These are phyloP conservation scores for Podospora australis DNA, from an alignment of 495 filamentous ascomycete genomes.

Conservation along the genomic window DNA sequence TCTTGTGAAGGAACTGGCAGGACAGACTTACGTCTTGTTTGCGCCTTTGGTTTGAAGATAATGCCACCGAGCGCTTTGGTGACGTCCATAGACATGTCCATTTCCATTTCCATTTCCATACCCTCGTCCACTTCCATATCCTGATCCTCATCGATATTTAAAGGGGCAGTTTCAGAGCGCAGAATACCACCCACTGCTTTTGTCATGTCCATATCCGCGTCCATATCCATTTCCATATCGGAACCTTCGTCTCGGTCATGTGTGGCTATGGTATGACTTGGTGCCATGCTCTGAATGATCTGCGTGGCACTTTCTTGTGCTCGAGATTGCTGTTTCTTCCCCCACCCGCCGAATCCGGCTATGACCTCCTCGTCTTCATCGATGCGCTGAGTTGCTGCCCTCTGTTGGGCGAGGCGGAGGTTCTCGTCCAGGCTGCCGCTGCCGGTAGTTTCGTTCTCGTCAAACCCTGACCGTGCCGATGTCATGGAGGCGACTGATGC, in stretches of 20 bases:
- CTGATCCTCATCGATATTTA: constrained; percentile 34
- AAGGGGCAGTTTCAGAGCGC: constrained; percentile 22
- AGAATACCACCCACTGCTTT: constrained; percentile 52
- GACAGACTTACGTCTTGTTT: constrained; percentile 20
- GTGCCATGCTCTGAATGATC: constrained; percentile 8
- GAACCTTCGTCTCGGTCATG: constrained; percentile 22
- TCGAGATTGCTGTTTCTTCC: constrained; percentile 25
- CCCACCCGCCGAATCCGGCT: constrained; percentile 50
- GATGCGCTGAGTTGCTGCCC: constrained; percentile 64
- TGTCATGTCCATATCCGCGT: constrained; percentile 53
- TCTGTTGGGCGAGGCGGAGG: constrained; percentile 65
- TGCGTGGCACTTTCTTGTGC: constrained; percentile 5
- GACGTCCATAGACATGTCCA: constrained; percentile 81
- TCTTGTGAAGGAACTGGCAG: constrained; percentile 14
- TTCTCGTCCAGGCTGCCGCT: constrained; percentile 65
- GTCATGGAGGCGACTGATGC: constrained; percentile 55
- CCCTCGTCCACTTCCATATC: constrained; percentile 31
- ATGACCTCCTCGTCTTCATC: constrained; percentile 77
- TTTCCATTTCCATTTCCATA: constrained; percentile 50
- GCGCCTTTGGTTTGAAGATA: constrained; percentile 40
- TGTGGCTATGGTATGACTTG: neutral
- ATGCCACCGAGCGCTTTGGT: constrained; percentile 81
- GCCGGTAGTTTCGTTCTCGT: constrained; percentile 52
- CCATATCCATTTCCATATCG: constrained; percentile 37
- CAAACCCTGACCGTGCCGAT: constrained; percentile 52